A percentile compares a stretch with the other conserved stretches of the same genome.
Conservation (phyloP, 352 stramenopile genomes). For the Globisporangium yorkense region DNA sequence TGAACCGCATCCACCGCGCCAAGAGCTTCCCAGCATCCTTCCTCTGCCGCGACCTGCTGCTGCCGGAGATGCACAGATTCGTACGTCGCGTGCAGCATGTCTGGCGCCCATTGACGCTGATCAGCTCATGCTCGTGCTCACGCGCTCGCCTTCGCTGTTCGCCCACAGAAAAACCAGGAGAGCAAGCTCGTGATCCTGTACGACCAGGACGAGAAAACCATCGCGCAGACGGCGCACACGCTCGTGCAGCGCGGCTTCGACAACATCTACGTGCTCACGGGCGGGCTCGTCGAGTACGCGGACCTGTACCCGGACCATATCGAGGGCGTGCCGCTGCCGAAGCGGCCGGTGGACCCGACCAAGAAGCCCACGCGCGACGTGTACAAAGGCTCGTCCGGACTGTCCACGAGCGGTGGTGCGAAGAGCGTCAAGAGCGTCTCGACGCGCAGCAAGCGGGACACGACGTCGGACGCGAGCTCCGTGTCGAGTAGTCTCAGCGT, state of each 20-base stretch:
- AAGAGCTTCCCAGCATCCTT: constrained; percentile 58
- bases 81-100: constrained; percentile 18
- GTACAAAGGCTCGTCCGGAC: constrained; percentile 42
- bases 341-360: constrained; percentile 37
- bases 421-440: constrained; percentile 54
- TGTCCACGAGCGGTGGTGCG: constrained; percentile 25
- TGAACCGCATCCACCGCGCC: constrained; percentile 62
- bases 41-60: constrained; percentile 53
- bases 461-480: constrained; percentile 48
- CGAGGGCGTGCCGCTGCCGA: constrained; percentile 52
- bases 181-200: constrained; percentile 76
- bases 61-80: constrained; percentile 74
- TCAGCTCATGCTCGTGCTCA: too few species aligned
- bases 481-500: constrained; percentile 57
- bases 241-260: constrained; percentile 79
- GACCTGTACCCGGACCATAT: constrained; percentile 61
- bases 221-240: constrained; percentile 50
- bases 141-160: too few species aligned
- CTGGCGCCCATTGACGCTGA: constrained; percentile 1
- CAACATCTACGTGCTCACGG: constrained; percentile 80
- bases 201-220: constrained; percentile 64
- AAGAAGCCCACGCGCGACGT: constrained; percentile 55
- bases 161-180: constrained; percentile 61
- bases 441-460: constrained; percentile 38
- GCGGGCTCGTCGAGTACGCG: constrained; percentile 56